Evolutionary conservation across 495 filamentous ascomycete species (phyloP).

Genomic region (Sporormia fimetaria): DNA sequence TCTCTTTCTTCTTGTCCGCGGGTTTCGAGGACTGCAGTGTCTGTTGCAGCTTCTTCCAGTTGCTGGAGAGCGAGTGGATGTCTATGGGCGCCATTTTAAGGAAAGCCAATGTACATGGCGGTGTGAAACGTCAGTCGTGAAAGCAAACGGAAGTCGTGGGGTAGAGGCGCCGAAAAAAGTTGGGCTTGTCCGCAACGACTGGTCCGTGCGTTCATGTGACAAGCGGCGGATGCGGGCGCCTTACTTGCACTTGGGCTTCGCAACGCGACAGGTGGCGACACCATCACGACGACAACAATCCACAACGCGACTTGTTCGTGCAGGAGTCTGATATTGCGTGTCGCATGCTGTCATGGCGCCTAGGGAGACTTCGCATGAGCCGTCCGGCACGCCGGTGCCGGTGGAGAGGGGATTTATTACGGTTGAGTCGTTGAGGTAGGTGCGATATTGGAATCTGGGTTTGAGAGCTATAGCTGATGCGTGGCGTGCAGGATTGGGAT

Average conservation of each 20-base stretch:
- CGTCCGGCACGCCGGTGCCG: slow-evolving; percentile 46
- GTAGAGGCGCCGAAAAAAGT: too few relatives aligned
- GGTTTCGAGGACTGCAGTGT: slow-evolving; percentile 21
- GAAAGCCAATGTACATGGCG: slow-evolving; percentile 10
- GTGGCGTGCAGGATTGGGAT: slow-evolving; percentile 50
- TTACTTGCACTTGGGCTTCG: slow-evolving; percentile 1
- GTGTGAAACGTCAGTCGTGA: slow-evolving; percentile 1
- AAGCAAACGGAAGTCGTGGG: too few relatives aligned
- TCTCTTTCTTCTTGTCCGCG: slow-evolving; percentile 9
- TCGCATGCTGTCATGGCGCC: slow-evolving; percentile 20
- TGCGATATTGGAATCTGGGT: slow-evolving; percentile 8
- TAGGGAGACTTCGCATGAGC: slow-evolving; percentile 34
- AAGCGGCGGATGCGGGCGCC: slow-evolving; percentile 3
- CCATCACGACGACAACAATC: slow-evolving; percentile 24
- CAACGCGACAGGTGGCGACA: not conserved
- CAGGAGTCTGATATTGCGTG: slow-evolving; percentile 12
- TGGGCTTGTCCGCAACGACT: too few relatives aligned
- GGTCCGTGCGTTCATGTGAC: too few relatives aligned
- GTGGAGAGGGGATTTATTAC: slow-evolving; percentile 72
- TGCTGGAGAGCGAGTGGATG: slow-evolving; percentile 32
- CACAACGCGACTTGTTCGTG: slow-evolving; percentile 14
- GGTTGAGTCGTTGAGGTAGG: slow-evolving; percentile 60
- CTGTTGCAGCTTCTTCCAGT: slow-evolving; percentile 37
- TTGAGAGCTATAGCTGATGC: slow-evolving; percentile 12
- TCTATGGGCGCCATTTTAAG: slow-evolving; percentile 24